Base-by-base conservation (phyloP, 1,284 basidiomycete species). In the Lignosus rhinocerotis region DNA sequence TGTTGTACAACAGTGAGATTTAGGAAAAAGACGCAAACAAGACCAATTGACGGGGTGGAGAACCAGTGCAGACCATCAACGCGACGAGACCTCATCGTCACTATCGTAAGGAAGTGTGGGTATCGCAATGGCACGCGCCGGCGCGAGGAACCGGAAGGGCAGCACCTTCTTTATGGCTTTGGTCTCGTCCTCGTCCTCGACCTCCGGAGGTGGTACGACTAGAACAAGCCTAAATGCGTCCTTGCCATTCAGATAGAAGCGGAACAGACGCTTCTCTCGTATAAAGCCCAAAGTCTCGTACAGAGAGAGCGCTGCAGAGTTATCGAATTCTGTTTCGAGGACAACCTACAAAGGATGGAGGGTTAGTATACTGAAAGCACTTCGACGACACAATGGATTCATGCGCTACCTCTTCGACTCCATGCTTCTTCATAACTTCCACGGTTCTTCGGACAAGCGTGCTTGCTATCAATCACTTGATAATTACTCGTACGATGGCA, bases 291-390 rank as follows among this genome's bases (percentile, higher is more conserved):
- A 81, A 1, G 88, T 87, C 64, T 92, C 91, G 75, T 99, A 99
- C 12, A 99, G 79, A 2, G 88, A 86, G 11, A 99, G 81, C 0
- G 94, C 94, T 3, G 93, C 85, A 14, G 76, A 72, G 74, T 99
- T 99, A 77, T 99, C 96, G 69, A 84, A 93, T 76, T 99, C 97
- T 1, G 97, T 99, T 78, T 99, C 97, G 51, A 99, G 86, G 1
- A 96, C 89, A 63, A 98, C 86, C 94, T 96, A 64, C 42, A 48
- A 30, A 14, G 47, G n/a, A 45, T 11, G 30, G n/a, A 42, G 14
- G 3, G 43, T 59, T n/a, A 59, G 59, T 14, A 53, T 19, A 31
- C 9, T 19, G 34, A 5, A 36, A 21, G 48, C 7, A n/a, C 2
- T 11, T 21, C 12, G 9, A 10, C 25, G 19, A 7, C 5, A 30